Conservation (phyloP, 371 early-diverging fungal genomes). For the Fennellomyces sp. region DNA sequence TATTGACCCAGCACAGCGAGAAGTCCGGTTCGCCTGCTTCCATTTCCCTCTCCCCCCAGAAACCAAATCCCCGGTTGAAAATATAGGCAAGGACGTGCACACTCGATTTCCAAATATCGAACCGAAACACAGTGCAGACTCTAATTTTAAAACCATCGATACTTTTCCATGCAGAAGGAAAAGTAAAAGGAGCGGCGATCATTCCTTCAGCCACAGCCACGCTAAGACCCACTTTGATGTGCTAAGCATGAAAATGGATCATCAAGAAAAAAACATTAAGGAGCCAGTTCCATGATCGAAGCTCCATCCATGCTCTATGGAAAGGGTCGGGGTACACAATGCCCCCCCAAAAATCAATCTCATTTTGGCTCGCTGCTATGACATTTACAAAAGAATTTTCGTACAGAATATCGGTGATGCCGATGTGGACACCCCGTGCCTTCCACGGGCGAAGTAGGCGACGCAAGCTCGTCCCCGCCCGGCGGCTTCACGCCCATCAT, state of each 20-base stretch:
- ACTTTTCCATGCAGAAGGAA: background rate
- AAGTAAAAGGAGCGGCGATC: too few species aligned
- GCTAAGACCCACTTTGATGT: too few species aligned
- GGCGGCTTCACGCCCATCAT: conserved; percentile 46
- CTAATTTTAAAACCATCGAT: too few species aligned
- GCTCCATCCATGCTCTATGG: background rate
- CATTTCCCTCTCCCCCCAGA: background rate
- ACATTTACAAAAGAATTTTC: conserved; percentile 34
- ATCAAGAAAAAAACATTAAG: background rate
- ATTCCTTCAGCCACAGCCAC: too few species aligned
- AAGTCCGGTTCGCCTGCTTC: too few species aligned
- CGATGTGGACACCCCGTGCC: background rate
- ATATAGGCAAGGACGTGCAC: background rate
- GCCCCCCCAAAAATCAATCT: too few species aligned
- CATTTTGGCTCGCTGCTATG: conserved; percentile 10
- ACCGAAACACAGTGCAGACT: too few species aligned
- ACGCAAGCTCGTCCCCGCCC: background rate
- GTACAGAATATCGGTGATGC: conserved; percentile 30
- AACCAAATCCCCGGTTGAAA: background rate
- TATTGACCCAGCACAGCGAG: background rate
- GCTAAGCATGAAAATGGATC: background rate
- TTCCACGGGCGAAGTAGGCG: conserved; percentile 4
- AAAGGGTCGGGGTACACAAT: too few species aligned
- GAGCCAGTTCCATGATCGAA: background rate
- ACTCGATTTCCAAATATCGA: too few species aligned